A percentile compares a stretch with the other conserved stretches of the same genome.
Conservation (phyloP, 2,329 filamentous ascomycete species). For the Furcasterigmium furcatum region DNA sequence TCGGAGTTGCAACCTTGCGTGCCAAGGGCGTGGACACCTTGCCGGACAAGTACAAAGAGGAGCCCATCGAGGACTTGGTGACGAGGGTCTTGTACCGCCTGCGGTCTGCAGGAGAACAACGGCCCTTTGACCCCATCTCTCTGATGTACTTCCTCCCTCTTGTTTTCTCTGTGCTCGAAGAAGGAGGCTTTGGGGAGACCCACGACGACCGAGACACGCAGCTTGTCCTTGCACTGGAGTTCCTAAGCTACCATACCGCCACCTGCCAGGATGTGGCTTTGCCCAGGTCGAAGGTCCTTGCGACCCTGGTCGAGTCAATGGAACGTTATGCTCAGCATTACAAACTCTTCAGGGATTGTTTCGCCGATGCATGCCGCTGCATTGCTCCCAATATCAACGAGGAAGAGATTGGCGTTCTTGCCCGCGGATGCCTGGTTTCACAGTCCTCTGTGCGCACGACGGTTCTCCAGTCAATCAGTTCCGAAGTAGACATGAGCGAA, state of each 20-base stretch:
- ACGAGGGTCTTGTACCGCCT: conserved; percentile 89
- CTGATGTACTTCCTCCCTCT: conserved; percentile 85
- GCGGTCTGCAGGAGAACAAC: conserved; percentile 85
- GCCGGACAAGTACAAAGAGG: conserved; percentile 67
- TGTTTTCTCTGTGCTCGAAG: conserved; percentile 72
- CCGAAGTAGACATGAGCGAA: conserved; percentile 89
- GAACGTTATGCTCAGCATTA: conserved; percentile 89
- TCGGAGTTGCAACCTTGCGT: conserved; percentile 83
- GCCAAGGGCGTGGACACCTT: conserved; percentile 72
- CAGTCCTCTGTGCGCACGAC: conserved; percentile 79
- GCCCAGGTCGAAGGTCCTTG: conserved; percentile 71
- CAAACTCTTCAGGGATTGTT: conserved; percentile 89
- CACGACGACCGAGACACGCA: conserved; percentile 85
- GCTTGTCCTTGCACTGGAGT: conserved; percentile 82
- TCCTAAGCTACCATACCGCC: conserved; percentile 84
- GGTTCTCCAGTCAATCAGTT: conserved; percentile 83
- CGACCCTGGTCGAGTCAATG: conserved; percentile 75
- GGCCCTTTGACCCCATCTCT: conserved; percentile 87
- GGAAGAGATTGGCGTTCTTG: conserved; percentile 72
- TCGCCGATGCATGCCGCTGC: conserved; percentile 80
- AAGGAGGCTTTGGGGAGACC: conserved; percentile 71
- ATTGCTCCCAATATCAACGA: conserved; percentile 76
- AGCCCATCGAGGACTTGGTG: conserved; percentile 79
- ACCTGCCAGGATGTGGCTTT: conserved; percentile 72
- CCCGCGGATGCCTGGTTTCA: conserved; percentile 74